These are phyloP conservation scores for Colletotrichum camelliae DNA, from an alignment of 2,329 filamentous ascomycete species.

Conservation along the genomic window DNA sequence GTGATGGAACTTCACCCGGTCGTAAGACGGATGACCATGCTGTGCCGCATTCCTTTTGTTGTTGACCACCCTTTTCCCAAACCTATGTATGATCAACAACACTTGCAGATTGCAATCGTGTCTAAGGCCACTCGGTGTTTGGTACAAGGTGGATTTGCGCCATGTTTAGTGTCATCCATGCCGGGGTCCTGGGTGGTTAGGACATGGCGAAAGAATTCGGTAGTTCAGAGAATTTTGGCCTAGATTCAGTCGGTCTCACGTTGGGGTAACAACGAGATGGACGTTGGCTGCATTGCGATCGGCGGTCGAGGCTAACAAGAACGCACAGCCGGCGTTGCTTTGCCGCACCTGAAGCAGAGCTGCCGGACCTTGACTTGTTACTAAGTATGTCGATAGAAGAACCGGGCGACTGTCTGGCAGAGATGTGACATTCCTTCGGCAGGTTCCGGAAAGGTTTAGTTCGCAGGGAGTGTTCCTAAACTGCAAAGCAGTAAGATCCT, in stretches of 20 bases:
- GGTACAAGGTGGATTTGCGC: background rate
- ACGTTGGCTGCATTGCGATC: constrained; percentile 6
- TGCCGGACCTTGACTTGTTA: background rate
- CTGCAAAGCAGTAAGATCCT: background rate
- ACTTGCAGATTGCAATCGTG: background rate
- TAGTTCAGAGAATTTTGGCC: background rate
- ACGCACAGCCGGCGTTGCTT: background rate
- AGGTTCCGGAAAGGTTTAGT: background rate
- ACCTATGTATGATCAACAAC: background rate
- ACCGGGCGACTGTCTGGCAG: background rate
- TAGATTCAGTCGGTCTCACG: background rate
- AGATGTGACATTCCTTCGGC: background rate
- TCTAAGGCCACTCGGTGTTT: background rate
- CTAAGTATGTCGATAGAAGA: background rate
- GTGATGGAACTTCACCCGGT: background rate
- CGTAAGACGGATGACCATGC: background rate
- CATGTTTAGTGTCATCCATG: background rate
- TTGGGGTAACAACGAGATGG: background rate
- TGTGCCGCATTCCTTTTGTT: background rate
- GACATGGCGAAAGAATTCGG: background rate
- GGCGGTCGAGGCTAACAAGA: background rate
- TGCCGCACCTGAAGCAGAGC: background rate
- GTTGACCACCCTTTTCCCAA: background rate
- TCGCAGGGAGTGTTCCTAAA: background rate
- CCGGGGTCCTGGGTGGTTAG: background rate